Percentiles rank a stretch among this genome's conserved stretches.
These are phyloP conservation scores for Hymenoscyphus linearis DNA, from an alignment of 2,329 filamentous ascomycete species.

Conservation along the genomic window DNA sequence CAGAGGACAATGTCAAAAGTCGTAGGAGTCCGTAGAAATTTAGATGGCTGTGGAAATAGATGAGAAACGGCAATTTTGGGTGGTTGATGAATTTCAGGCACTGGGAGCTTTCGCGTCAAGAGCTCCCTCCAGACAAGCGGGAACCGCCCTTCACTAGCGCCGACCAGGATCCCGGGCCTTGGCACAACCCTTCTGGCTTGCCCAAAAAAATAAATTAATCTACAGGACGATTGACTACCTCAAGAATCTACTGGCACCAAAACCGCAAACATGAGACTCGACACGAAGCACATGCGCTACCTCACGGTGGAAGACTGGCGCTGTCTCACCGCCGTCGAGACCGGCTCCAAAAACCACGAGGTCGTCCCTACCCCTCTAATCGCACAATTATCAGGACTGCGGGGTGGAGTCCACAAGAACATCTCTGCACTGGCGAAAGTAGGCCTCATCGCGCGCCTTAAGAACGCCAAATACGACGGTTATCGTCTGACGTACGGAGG, in stretches of 20 bases:
- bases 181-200: neutral
- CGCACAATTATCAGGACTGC: slow-evolving; percentile 73
- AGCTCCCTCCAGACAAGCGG: slow-evolving; percentile 21
- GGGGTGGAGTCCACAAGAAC: slow-evolving; percentile 76
- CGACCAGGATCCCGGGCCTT: slow-evolving; percentile 13
- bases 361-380: slow-evolving; percentile 90
- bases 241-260: neutral
- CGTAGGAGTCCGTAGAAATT: neutral
- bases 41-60: neutral
- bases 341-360: slow-evolving; percentile 94
- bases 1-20: neutral
- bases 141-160: slow-evolving; percentile 15
- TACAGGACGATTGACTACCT: neutral
- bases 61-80: neutral
- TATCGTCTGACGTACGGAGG: slow-evolving; percentile 96
- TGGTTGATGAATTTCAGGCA: slow-evolving; percentile 22
- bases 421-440: slow-evolving; percentile 91
- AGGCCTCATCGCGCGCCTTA: slow-evolving; percentile 83
- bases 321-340: slow-evolving; percentile 87
- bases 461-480: slow-evolving; percentile 95
- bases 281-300: slow-evolving; percentile 90
- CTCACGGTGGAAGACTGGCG: slow-evolving; percentile 91
- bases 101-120: slow-evolving; percentile 31
- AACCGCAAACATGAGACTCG: slow-evolving; percentile 71
- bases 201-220: neutral